Evolutionary conservation across 73 alveolate genomes (phyloP).

Genomic region (Breviolum minutum): DNA sequence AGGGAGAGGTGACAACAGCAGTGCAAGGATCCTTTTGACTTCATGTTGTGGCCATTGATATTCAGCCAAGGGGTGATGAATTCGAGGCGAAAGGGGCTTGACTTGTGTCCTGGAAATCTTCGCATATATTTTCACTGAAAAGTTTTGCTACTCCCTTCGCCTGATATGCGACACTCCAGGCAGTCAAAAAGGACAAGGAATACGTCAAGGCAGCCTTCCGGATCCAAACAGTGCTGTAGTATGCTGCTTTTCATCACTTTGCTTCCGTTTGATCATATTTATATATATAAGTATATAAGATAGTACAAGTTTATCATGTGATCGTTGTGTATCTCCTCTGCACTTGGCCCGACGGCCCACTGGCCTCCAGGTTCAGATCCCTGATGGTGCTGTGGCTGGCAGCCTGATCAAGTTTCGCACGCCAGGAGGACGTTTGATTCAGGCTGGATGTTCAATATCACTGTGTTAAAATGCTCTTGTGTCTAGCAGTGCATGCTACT

Average conservation of each 20-base stretch:
- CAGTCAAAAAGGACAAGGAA: background rate
- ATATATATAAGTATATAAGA: too few species aligned
- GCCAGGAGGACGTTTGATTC: slow-evolving; percentile 39
- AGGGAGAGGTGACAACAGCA: background rate
- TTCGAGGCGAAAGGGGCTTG: background rate
- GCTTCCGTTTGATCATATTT: background rate
- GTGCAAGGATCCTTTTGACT: background rate
- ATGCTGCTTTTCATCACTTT: background rate
- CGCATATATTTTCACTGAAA: background rate
- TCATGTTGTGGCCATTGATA: too few species aligned
- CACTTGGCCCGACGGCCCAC: background rate
- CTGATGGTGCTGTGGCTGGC: slow-evolving; percentile 35
- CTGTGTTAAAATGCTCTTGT: background rate
- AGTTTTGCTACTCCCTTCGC: background rate
- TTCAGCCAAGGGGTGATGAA: background rate
- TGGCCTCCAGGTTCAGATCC: slow-evolving; percentile 13
- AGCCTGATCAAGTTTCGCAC: background rate
- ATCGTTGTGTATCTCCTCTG: too few species aligned
- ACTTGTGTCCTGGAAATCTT: background rate
- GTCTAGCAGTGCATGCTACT: background rate
- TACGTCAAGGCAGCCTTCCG: background rate
- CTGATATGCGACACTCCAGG: background rate
- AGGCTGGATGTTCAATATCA: background rate
- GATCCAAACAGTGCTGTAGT: background rate
- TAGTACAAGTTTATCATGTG: background rate